Evolutionary conservation across 1,284 basidiomycete species (phyloP).

Genomic region (Ustilago tritici): DNA sequence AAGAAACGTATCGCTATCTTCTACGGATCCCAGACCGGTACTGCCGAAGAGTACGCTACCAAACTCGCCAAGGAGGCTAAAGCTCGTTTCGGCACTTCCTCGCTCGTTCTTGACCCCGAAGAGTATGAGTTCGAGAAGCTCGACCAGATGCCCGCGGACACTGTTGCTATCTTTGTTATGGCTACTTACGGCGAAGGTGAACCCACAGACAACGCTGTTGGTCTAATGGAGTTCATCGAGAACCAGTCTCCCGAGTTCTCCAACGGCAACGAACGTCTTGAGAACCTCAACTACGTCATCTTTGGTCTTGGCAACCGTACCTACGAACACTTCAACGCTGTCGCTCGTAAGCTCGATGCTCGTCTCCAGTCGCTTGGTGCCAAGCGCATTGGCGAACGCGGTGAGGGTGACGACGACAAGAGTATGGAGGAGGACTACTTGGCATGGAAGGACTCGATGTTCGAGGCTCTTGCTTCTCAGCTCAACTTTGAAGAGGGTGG

Average conservation of each 20-base stretch:
- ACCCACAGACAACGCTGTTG: slow-evolving; percentile 97
- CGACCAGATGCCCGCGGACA: slow-evolving; percentile 87
- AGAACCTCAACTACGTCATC: slow-evolving; percentile 92
- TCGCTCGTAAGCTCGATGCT: slow-evolving; percentile 83
- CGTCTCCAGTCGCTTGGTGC: slow-evolving; percentile 84
- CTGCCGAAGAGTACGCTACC: slow-evolving; percentile 68
- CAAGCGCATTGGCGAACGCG: slow-evolving; percentile 85
- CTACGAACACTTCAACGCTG: slow-evolving; percentile 83
- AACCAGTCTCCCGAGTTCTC: slow-evolving; percentile 88
- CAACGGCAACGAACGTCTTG: slow-evolving; percentile 80
- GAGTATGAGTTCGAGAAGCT: slow-evolving; percentile 93
- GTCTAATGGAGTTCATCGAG: slow-evolving; percentile 89
- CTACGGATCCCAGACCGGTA: slow-evolving; percentile 68
- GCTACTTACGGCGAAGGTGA: slow-evolving; percentile 99
- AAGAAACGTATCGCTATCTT: slow-evolving; percentile 69
- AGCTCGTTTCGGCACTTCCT: slow-evolving; percentile 67
- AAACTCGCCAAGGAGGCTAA: slow-evolving; percentile 69
- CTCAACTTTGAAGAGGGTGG: slow-evolving; percentile 95
- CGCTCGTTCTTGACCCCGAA: slow-evolving; percentile 67
- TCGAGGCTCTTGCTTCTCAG: slow-evolving; percentile 83
- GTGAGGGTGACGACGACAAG: slow-evolving; percentile 98
- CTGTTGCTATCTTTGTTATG: slow-evolving; percentile 90
- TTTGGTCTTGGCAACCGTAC: slow-evolving; percentile 96
- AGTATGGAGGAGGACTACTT: slow-evolving; percentile 99
- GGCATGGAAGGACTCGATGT: slow-evolving; percentile 99